A percentile compares a stretch with the other conserved stretches of the same genome.
phyloP scores from a whole-genome alignment of 2,329 filamentous ascomycete species.

The Gremmenia infestans region DNA sequence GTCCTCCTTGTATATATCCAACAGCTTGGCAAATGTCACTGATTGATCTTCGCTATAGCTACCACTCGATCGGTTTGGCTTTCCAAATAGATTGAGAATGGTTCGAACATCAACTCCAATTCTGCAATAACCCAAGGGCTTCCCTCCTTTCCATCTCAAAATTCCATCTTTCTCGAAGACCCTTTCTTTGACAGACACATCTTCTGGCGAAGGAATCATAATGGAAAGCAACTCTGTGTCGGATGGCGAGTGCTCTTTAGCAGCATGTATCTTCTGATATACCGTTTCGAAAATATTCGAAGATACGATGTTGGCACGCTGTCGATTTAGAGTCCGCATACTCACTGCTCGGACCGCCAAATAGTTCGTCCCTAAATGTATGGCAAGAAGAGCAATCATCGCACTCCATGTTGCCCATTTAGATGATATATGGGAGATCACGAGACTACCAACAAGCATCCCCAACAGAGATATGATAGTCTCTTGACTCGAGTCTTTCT shows the following conservation, averaged over 20 bases:
- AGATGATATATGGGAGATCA: constrained; percentile 71
- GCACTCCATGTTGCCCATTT: constrained; percentile 67
- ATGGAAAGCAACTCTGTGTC: neutral
- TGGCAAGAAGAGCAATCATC: constrained; percentile 64
- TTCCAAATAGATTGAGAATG: constrained; percentile 19
- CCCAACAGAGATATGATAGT: constrained; percentile 86
- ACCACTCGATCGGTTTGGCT: constrained; percentile 1
- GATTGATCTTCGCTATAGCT: constrained; percentile 25
- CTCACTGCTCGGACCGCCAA: constrained; percentile 76
- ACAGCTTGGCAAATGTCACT: constrained; percentile 33
- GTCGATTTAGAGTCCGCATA: constrained; percentile 79
- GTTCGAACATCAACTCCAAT: constrained; percentile 45
- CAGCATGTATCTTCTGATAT: neutral
- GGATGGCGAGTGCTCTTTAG: neutral
- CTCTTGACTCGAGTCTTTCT: constrained; percentile 89
- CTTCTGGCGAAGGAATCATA: constrained; percentile 53
- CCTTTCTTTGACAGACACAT: constrained; percentile 48
- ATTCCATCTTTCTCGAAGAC: constrained; percentile 28
- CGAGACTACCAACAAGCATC: constrained; percentile 76
- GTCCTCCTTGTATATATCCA: constrained; percentile 45
- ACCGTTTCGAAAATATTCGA: constrained; percentile 43
- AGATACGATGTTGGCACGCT: constrained; percentile 77
- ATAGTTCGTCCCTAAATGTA: constrained; percentile 84
- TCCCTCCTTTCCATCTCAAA: constrained; percentile 47
- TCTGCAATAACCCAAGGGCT: constrained; percentile 46